A percentile compares a stretch with the other conserved stretches of the same genome.
These are phyloP conservation scores for Aurantiochytrium sp. DNA, from an alignment of 108 stramenopile genomes.

Conservation along the genomic window DNA sequence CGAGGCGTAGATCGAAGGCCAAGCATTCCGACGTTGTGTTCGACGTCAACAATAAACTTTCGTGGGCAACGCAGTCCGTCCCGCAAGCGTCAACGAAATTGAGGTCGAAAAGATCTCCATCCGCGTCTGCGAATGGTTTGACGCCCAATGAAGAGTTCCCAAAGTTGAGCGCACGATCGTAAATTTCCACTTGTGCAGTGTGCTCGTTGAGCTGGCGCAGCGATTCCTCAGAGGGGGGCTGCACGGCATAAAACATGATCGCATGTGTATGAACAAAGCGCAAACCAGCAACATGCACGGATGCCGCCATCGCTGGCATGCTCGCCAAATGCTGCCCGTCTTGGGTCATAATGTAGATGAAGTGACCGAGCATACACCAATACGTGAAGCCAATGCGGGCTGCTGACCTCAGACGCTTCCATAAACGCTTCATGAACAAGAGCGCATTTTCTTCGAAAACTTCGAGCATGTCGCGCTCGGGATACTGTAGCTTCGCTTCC, in stretches of 20 bases:
- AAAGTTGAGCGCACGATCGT: not conserved
- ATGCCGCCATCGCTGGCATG: not conserved
- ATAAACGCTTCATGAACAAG: not conserved
- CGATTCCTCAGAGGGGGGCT: not conserved
- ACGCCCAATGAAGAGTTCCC: not conserved
- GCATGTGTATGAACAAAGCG: not conserved
- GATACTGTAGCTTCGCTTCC: not conserved
- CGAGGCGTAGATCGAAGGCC: not conserved
- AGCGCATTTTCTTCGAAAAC: not conserved
- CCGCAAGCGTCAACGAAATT: not conserved
- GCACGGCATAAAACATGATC: not conserved
- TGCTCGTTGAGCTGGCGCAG: not conserved
- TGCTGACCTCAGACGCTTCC: not conserved
- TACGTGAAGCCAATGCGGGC: not conserved
- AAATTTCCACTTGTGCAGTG: not conserved
- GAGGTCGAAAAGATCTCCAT: not conserved
- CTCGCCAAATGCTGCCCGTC: not conserved
- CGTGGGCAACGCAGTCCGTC: not conserved
- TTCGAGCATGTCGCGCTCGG: not conserved
- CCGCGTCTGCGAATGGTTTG: not conserved
- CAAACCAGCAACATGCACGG: not conserved
- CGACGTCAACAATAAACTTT: too few relatives aligned
- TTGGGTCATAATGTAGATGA: not conserved
- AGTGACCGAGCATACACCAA: not conserved
- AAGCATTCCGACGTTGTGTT: not conserved